Evolutionary conservation across 208 protist genomes (phyloP), one percentile per base, ranked within the genome.

Genomic region (Phytomonas serpens): DNA sequence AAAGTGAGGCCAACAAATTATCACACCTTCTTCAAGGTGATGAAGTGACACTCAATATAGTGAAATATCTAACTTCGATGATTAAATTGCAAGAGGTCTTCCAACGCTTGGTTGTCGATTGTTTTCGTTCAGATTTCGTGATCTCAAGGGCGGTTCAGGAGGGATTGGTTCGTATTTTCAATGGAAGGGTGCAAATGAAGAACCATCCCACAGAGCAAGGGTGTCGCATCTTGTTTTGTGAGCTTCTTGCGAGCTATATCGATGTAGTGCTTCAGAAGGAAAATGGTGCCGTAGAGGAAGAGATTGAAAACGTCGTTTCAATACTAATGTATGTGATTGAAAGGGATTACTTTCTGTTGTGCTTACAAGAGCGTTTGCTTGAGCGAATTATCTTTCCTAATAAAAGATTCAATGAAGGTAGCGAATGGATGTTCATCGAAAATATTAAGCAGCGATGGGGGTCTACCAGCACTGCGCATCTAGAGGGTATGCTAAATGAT

Each of bases 401-500:
- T 4, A 85, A 76, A 62, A 77, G 74, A 30, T 87, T 92, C 73
- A 77, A 86, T 73, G 85, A 88, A 34, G 78, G 68, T 13, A 78
- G 75, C 42, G 93, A 97, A 73, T 79, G 85, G 27, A 73, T 78
- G 62, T 72, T 96, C 40, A 81, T 94, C 51, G 77, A 86, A 67
- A 87, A 79, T 23, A 83, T 96, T 23, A 77, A 80, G 40, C 80
- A 93, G 68, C 77, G 80, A 30, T 91, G 77, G 62, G 93, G 93
- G 38, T 69, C 87, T 0, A 77, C 82, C 0, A 92, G 78, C 79
- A 96, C 88, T 19, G 81, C 87, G 29, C 86, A 86, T 57, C 70
- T 97, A 33, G 88, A 96, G 67, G 89, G 90, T 63, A 96, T 97
- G 86, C 80, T 96, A 61, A 73, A 92, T 69, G 93, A 97, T 73